Base-by-base conservation (phyloP, 805 yeast species). In the Yamadazyma scolyti region DNA sequence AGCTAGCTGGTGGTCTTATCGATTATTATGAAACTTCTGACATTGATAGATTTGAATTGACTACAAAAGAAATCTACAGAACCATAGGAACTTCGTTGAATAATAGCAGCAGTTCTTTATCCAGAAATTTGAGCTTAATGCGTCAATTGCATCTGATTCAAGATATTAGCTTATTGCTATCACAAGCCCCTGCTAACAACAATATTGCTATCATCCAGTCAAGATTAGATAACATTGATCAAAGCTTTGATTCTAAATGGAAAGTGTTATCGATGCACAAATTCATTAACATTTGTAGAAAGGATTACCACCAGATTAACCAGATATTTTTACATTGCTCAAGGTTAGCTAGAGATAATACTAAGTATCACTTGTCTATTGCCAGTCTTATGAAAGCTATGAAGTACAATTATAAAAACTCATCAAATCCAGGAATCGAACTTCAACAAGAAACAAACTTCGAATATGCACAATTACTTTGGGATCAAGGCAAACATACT, bases 401-500 rank as follows among this genome's bases (percentile, higher is more conserved):
- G 56, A 58, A 63, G 19, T 17, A 22, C 14, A 26, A 27, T 20
- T 9, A 18, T 4, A 28, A 16, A 6, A 20, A 15, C 8, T 23
- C 9, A 6, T 12, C 25, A 9, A 49, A 59, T 10, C 65, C 62
- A 8, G 79, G 83, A 5, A 8, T 19, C 10, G 37, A 20, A 16
- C 12, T 23, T 16, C 31, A 27, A 12, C 19, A 23, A 9, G 31
- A 28, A 7, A 24, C 31, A 6, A 81, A 79, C 36, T 56, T 82
- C 23, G 95, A 88, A 50, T 81, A 82, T 53, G 81, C 96, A 0
- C 79, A 83, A 35, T 66, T 93, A 6, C 56, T 87, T 23, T 90
- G 97, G 97, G 81, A 78, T 3, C 86, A 84, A 49, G 96, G 95
- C 1, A 94, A 87, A 40, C 85, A 77, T 37, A 73, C 88, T 15